These are phyloP conservation scores for Leccinum subrobustum DNA, from an alignment of 1,284 basidiomycete genomes.

Conservation along the genomic window DNA sequence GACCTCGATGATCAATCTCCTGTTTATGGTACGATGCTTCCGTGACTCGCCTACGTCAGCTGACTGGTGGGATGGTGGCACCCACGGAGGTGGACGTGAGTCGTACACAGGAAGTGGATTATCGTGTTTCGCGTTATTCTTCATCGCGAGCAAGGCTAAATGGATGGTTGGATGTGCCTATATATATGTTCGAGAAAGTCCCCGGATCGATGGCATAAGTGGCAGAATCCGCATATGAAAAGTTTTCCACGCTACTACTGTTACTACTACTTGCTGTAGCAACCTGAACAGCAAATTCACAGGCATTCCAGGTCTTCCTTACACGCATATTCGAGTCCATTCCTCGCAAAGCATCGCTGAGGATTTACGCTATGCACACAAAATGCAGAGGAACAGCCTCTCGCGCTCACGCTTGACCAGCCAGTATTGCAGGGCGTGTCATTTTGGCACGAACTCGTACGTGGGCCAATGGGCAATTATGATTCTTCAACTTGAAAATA, in stretches of 20 bases:
- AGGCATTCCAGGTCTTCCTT: too few species aligned
- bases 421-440: too few species aligned
- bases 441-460: too few species aligned
- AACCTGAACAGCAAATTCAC: too few species aligned
- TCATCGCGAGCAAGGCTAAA: background rate
- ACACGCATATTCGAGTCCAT: too few species aligned
- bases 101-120: conserved; percentile 56
- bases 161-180: background rate
- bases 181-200: background rate
- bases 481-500: too few species aligned
- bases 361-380: background rate
- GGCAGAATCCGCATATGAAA: background rate
- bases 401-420: background rate
- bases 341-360: too few species aligned
- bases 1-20: conserved; percentile 6
- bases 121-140: conserved; percentile 25
- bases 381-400: too few species aligned
- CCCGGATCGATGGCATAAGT: background rate
- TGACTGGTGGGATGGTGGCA: conserved; percentile 59
- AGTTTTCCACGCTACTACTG: background rate
- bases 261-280: too few species aligned
- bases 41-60: conserved; percentile 62
- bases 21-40: background rate
- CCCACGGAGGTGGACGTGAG: conserved; percentile 68
- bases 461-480: too few species aligned